These are phyloP conservation scores for Bacidia gigantensis DNA, from an alignment of 495 filamentous ascomycete genomes.

Conservation along the genomic window DNA sequence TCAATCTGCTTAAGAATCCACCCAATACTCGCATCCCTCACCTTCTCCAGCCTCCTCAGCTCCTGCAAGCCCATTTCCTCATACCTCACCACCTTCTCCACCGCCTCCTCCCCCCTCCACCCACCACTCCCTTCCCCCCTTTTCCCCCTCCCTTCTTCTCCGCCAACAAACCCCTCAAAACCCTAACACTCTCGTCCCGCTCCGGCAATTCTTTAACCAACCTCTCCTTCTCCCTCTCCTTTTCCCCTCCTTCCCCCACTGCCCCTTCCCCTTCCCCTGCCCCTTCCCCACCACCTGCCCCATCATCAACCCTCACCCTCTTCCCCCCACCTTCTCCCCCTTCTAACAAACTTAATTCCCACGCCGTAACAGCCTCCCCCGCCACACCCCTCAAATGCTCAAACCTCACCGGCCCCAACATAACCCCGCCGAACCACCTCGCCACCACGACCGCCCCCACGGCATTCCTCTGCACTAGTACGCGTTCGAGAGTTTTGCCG, in stretches of 20 bases:
- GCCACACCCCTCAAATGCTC: slow-evolving; percentile 29
- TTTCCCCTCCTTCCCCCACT: not conserved
- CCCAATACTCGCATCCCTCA: slow-evolving; percentile 29
- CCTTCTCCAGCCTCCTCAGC: slow-evolving; percentile 26
- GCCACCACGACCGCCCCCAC: slow-evolving; percentile 31
- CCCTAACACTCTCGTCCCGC: slow-evolving; percentile 26
- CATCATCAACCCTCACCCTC: not conserved
- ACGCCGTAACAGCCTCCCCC: slow-evolving; percentile 21
- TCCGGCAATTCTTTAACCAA: slow-evolving; percentile 22
- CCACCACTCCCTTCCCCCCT: slow-evolving; percentile 1
- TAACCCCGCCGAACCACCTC: slow-evolving; percentile 32
- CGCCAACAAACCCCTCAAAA: slow-evolving; percentile 24
- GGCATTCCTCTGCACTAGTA: slow-evolving; percentile 23
- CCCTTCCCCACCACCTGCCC: slow-evolving; percentile 1
- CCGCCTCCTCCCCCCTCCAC: not conserved
- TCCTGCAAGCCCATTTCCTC: slow-evolving; percentile 20
- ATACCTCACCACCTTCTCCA: slow-evolving; percentile 22
- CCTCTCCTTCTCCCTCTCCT: slow-evolving; percentile 14
- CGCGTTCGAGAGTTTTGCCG: slow-evolving; percentile 25
- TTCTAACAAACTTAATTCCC: not conserved
- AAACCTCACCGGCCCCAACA: slow-evolving; percentile 32
- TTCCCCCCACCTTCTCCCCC: slow-evolving; percentile 11
- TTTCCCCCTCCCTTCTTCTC: slow-evolving; percentile 19
- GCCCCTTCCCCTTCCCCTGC: not conserved
- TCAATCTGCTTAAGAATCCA: slow-evolving; percentile 31